phyloP scores from a whole-genome alignment of 1,284 basidiomycete species.

The Apiotrichum laibachii region DNA sequence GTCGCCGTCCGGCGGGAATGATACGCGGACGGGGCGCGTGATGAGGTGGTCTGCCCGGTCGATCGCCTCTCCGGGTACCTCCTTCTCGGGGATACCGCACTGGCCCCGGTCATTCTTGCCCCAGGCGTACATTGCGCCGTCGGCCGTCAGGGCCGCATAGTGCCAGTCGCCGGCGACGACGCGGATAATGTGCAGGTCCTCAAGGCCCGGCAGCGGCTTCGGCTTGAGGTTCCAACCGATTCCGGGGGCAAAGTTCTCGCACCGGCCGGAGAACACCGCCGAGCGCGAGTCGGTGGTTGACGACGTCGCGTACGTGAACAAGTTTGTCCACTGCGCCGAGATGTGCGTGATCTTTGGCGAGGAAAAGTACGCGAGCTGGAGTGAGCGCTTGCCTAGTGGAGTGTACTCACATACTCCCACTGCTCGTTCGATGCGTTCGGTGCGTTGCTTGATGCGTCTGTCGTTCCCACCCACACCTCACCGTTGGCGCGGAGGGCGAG shows the following conservation, averaged over 20 bases:
- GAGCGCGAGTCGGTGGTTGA: slow-evolving; percentile 53
- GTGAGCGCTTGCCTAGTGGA: not conserved
- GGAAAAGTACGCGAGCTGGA: slow-evolving; percentile 41
- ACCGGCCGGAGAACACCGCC: slow-evolving; percentile 29
- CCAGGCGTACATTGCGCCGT: slow-evolving; percentile 79
- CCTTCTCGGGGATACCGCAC: slow-evolving; percentile 60
- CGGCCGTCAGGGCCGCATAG: slow-evolving; percentile 72
- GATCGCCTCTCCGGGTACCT: not conserved
- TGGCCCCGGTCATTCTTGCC: slow-evolving; percentile 74
- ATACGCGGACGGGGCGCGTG: slow-evolving; percentile 63
- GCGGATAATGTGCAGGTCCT: slow-evolving; percentile 71
- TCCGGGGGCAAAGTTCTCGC: slow-evolving; percentile 28
- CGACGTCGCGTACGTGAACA: slow-evolving; percentile 76
- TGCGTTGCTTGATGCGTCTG: not conserved
- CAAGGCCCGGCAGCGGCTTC: slow-evolving; percentile 65
- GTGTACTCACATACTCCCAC: slow-evolving; percentile 59
- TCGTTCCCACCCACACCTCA: slow-evolving; percentile 40
- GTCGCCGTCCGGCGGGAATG: slow-evolving; percentile 53
- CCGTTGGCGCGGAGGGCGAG: slow-evolving; percentile 64
- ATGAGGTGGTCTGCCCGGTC: not conserved
- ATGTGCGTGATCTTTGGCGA: slow-evolving; percentile 58
- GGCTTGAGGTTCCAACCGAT: slow-evolving; percentile 48
- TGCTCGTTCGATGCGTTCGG: no score
- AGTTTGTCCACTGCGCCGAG: slow-evolving; percentile 75
- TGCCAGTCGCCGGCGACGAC: slow-evolving; percentile 88